Evolutionary conservation across 2,329 filamentous ascomycete genomes (phyloP).

Genomic region (Microcyclosporella mali): DNA sequence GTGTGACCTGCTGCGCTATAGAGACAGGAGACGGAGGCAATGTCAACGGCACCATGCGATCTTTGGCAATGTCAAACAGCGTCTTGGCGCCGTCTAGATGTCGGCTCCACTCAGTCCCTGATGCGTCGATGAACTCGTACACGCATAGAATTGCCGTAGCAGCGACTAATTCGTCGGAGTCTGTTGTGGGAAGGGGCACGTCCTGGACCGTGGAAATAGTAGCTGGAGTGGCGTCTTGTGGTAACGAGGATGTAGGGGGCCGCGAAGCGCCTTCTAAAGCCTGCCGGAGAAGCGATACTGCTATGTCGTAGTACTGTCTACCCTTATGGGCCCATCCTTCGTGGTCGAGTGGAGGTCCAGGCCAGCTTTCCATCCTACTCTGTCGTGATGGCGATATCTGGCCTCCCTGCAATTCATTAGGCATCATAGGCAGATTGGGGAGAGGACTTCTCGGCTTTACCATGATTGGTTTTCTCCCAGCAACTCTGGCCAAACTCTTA

Average conservation of each 20-base stretch:
- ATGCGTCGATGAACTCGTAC: slow-evolving; percentile 63
- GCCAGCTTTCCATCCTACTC: slow-evolving; percentile 45
- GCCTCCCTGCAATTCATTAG: slow-evolving; percentile 32
- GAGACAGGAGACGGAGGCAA: slow-evolving; percentile 36
- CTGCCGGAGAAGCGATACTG: slow-evolving; percentile 30
- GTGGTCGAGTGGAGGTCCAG: slow-evolving; percentile 32
- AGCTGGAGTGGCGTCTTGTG: slow-evolving; percentile 20
- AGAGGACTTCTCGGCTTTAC: slow-evolving; percentile 30
- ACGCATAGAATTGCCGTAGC: slow-evolving; percentile 62
- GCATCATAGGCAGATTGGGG: neutral
- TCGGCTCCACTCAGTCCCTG: slow-evolving; percentile 56
- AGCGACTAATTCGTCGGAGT: slow-evolving; percentile 56
- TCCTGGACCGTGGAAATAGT: slow-evolving; percentile 18
- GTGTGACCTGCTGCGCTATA: slow-evolving; percentile 18
- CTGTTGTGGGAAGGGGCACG: slow-evolving; percentile 33
- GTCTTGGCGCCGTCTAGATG: slow-evolving; percentile 62
- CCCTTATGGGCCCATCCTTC: slow-evolving; percentile 51
- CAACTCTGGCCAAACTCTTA: slow-evolving; percentile 53
- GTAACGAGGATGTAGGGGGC: slow-evolving; percentile 22
- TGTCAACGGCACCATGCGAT: slow-evolving; percentile 43
- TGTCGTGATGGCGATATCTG: slow-evolving; percentile 24
- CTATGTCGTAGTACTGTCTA: slow-evolving; percentile 53
- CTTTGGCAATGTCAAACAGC: slow-evolving; percentile 51
- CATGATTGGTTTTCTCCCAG: slow-evolving; percentile 46
- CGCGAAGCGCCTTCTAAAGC: slow-evolving; percentile 26